Evolutionary conservation across 1,284 basidiomycete genomes (phyloP).

Genomic region (Sanghuangporus sanghuang): DNA sequence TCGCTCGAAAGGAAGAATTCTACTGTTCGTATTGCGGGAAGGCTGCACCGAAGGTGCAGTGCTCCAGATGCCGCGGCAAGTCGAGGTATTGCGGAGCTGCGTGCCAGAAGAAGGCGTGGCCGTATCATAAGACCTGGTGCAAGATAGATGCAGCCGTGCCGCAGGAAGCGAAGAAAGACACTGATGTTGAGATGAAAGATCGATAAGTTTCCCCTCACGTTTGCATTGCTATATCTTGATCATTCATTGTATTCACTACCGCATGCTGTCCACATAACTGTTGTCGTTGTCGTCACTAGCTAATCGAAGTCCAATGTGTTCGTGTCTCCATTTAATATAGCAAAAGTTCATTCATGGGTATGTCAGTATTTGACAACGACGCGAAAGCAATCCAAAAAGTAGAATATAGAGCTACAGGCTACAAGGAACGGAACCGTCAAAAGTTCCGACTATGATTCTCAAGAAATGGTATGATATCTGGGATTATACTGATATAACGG

Average conservation of each 20-base stretch:
- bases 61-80: conserved; percentile 5
- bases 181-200: background rate
- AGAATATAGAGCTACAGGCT: background rate
- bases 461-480: background rate
- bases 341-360: no score
- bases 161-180: background rate
- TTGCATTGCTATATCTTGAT: background rate
- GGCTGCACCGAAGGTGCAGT: conserved; percentile 1
- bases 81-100: background rate
- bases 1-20: background rate
- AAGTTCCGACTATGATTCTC: background rate
- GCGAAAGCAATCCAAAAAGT: background rate
- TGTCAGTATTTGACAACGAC: no score
- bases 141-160: conserved; percentile 1
- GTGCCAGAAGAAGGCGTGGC: conserved; percentile 13
- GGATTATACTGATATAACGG: background rate
- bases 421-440: background rate
- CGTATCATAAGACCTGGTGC: conserved; percentile 15
- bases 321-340: no score
- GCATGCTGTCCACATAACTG: background rate
- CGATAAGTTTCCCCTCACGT: background rate
- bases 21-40: conserved; percentile 15
- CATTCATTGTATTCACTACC: background rate
- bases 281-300: background rate
- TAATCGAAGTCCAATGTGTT: background rate